phyloP scores from a whole-genome alignment of 2,329 filamentous ascomycete species.

The Fusarium sp. region DNA sequence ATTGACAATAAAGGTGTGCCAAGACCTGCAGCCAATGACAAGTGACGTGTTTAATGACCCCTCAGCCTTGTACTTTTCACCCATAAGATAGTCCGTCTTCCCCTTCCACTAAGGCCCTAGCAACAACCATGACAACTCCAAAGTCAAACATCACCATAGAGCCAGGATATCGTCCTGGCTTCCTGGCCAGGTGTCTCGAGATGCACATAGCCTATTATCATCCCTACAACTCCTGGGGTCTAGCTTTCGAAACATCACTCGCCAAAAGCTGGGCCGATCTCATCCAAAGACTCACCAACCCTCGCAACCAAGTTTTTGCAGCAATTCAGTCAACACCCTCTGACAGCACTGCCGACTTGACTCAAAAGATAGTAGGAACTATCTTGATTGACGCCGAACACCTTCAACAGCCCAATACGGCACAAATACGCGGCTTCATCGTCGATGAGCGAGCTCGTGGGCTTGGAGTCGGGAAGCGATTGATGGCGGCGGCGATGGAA shows the following conservation, averaged over 20 bases:
- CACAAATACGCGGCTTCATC: constrained; percentile 33
- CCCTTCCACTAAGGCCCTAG: neutral
- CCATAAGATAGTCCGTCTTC: neutral
- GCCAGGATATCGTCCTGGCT: constrained; percentile 31
- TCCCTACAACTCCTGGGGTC: constrained; percentile 25
- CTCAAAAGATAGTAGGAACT: constrained; percentile 23
- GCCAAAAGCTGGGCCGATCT: constrained; percentile 32
- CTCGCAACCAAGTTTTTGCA: constrained; percentile 28
- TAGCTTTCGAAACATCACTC: constrained; percentile 23
- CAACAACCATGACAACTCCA: neutral
- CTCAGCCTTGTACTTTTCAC: neutral
- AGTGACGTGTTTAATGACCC: neutral
- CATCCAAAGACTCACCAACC: constrained; percentile 24
- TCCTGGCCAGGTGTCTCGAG: constrained; percentile 29
- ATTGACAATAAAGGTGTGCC: constrained; percentile 3
- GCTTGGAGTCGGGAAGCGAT: constrained; percentile 14
- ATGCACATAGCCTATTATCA: constrained; percentile 37
- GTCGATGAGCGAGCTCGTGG: constrained; percentile 31
- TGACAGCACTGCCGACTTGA: neutral
- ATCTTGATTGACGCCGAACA: constrained; percentile 23
- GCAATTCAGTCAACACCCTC: neutral
- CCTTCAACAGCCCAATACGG: neutral
- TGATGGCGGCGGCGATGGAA: constrained; percentile 22
- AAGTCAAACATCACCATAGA: constrained; percentile 1
- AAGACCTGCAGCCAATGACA: neutral